These are phyloP conservation scores for Colletotrichum limetticola DNA, from an alignment of 2,329 filamentous ascomycete genomes.

Conservation along the genomic window DNA sequence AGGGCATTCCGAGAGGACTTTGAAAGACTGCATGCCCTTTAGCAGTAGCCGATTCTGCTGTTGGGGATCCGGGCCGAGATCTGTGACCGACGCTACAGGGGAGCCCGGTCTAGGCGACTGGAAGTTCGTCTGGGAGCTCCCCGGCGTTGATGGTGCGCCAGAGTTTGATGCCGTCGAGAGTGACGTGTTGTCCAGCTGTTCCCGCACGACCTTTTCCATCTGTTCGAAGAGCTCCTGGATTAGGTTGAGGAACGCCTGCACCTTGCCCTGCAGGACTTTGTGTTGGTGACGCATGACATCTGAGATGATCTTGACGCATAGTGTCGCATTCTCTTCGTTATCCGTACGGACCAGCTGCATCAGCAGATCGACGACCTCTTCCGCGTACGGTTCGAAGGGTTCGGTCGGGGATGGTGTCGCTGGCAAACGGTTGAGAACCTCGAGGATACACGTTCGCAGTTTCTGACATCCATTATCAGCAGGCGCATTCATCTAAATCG, in stretches of 20 bases:
- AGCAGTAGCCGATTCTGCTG: constrained; percentile 83
- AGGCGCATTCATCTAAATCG: not conserved
- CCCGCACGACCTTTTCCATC: constrained; percentile 93
- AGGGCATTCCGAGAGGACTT: constrained; percentile 95
- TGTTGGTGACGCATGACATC: constrained; percentile 94
- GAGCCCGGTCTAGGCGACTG: constrained; percentile 92
- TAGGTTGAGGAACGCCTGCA: constrained; percentile 88
- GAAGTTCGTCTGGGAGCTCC: constrained; percentile 75
- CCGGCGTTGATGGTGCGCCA: constrained; percentile 74
- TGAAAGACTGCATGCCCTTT: constrained; percentile 99
- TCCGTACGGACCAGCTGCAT: constrained; percentile 90
- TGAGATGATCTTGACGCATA: constrained; percentile 98
- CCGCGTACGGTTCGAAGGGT: constrained; percentile 86
- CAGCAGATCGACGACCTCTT: constrained; percentile 88
- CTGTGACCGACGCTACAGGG: constrained; percentile 83
- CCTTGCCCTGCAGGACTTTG: constrained; percentile 80
- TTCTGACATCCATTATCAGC: constrained; percentile 63
- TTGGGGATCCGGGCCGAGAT: constrained; percentile 83
- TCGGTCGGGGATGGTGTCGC: constrained; percentile 78
- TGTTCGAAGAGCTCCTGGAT: constrained; percentile 97
- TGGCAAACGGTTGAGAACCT: constrained; percentile 89
- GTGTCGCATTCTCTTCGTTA: constrained; percentile 98
- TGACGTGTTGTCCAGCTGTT: constrained; percentile 87
- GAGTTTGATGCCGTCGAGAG: constrained; percentile 61
- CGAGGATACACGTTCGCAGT: constrained; percentile 91